phyloP scores from a whole-genome alignment of 495 filamentous ascomycete species.

The Sabuloglossum arenarium region DNA sequence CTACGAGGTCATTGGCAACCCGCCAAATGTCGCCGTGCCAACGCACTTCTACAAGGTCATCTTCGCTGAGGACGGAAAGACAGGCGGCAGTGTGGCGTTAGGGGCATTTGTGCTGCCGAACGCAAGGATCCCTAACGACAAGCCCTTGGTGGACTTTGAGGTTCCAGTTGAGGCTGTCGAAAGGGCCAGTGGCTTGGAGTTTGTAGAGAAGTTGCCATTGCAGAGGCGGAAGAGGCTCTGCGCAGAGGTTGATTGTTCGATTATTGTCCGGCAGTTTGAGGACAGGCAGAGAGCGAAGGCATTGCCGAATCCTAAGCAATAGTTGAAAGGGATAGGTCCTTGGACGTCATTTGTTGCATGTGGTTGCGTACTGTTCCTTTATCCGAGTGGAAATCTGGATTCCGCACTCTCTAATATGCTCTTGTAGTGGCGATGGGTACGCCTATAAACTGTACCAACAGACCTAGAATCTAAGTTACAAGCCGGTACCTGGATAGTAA shows the following conservation, averaged over 20 bases:
- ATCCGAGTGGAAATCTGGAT: background rate
- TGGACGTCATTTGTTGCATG: background rate
- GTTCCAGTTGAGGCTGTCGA: slow-evolving; percentile 85
- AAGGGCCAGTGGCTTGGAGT: slow-evolving; percentile 78
- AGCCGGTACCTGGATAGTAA: background rate
- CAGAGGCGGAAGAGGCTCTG: slow-evolving; percentile 62
- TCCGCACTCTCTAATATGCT: background rate
- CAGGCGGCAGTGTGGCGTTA: slow-evolving; percentile 58
- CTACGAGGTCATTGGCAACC: slow-evolving; percentile 92
- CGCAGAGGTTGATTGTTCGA: slow-evolving; percentile 57
- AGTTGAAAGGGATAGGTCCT: background rate
- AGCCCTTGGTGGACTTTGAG: slow-evolving; percentile 72
- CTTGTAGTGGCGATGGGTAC: background rate
- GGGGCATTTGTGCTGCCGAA: slow-evolving; percentile 95
- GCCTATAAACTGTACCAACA: background rate
- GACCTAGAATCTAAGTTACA: background rate
- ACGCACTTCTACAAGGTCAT: slow-evolving; percentile 99
- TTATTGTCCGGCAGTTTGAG: slow-evolving; percentile 57
- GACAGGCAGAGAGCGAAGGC: slow-evolving; percentile 28
- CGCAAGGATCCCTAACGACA: slow-evolving; percentile 69
- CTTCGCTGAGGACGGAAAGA: slow-evolving; percentile 66
- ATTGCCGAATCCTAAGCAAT: background rate
- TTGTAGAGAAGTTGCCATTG: slow-evolving; percentile 54
- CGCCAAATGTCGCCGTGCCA: slow-evolving; percentile 86
- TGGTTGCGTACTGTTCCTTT: background rate